These are phyloP conservation scores for Mycena alexandri DNA, from an alignment of 768 basidiomycete genomes.

Conservation along the genomic window DNA sequence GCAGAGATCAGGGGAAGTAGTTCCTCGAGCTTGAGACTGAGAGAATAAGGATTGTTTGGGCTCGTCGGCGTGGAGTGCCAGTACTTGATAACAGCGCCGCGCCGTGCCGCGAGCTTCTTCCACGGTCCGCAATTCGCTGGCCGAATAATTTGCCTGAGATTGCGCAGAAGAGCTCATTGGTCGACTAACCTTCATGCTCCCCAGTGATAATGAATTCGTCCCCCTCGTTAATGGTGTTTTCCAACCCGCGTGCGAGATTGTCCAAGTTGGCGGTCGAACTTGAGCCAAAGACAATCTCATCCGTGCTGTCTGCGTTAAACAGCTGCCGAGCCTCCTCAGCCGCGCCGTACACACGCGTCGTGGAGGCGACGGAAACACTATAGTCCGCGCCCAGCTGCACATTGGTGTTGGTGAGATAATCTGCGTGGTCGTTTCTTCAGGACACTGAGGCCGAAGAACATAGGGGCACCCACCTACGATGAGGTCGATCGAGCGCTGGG, in stretches of 20 bases:
- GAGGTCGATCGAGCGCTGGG: constrained; percentile 56
- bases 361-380: constrained; percentile 65
- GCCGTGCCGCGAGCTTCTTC: constrained; percentile 77
- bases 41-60: constrained; percentile 75
- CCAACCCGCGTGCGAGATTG: constrained; percentile 75
- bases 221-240: constrained; percentile 62
- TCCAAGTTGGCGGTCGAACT: constrained; percentile 79
- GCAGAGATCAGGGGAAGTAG: constrained; percentile 72
- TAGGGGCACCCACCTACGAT: neutral
- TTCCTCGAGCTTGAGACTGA: constrained; percentile 64
- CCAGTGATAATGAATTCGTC: constrained; percentile 86
- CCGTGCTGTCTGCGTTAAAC: constrained; percentile 71
- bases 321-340: constrained; percentile 66
- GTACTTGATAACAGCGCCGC: constrained; percentile 65
- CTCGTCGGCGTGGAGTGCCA: constrained; percentile 67
- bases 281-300: constrained; percentile 76
- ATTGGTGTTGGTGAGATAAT: constrained; percentile 80
- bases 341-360: constrained; percentile 61
- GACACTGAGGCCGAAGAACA: no score
- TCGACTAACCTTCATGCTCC: constrained; percentile 78
- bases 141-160: neutral
- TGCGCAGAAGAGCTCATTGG: neutral
- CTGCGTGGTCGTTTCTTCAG: constrained; percentile 59
- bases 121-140: constrained; percentile 82
- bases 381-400: constrained; percentile 83